These are phyloP conservation scores for Butyriboletus loyo DNA, from an alignment of 768 basidiomycete species.

Conservation along the genomic window DNA sequence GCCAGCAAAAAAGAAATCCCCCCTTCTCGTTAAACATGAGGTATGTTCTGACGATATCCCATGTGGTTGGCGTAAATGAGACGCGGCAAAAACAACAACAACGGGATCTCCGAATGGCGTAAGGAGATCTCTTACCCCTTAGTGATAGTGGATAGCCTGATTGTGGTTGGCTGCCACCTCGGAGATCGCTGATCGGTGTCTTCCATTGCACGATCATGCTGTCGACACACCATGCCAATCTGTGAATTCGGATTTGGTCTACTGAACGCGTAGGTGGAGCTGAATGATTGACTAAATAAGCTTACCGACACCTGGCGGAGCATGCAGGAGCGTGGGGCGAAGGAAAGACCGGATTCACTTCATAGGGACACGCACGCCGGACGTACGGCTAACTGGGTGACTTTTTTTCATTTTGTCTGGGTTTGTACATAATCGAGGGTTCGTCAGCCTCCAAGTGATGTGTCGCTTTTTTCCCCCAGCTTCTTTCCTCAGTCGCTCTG, in stretches of 20 bases:
- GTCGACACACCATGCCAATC: not conserved
- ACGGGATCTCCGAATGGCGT: not conserved
- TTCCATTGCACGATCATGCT: constrained; percentile 1
- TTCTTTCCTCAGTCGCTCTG: not conserved
- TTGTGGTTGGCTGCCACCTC: not conserved
- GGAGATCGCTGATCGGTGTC: not conserved
- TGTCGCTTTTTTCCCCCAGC: not conserved
- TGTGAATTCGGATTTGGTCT: not conserved
- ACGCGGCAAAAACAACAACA: not conserved
- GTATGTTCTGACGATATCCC: not conserved
- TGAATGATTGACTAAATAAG: not conserved
- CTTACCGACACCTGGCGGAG: no score
- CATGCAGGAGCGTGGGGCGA: constrained; percentile 1
- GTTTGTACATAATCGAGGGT: not conserved
- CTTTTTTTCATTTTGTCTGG: not conserved
- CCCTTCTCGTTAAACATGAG: not conserved
- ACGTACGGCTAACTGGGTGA: not conserved
- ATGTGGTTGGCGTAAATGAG: not conserved
- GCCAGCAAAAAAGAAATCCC: no score
- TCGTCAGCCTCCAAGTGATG: not conserved
- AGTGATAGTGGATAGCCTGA: not conserved
- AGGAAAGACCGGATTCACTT: not conserved
- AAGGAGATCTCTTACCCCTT: not conserved
- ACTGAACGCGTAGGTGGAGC: not conserved
- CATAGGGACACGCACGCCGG: not conserved